Evolutionary conservation across 2,329 filamentous ascomycete species (phyloP), one percentile per base, ranked within the genome.

Genomic region (Botrytis deweyae): DNA sequence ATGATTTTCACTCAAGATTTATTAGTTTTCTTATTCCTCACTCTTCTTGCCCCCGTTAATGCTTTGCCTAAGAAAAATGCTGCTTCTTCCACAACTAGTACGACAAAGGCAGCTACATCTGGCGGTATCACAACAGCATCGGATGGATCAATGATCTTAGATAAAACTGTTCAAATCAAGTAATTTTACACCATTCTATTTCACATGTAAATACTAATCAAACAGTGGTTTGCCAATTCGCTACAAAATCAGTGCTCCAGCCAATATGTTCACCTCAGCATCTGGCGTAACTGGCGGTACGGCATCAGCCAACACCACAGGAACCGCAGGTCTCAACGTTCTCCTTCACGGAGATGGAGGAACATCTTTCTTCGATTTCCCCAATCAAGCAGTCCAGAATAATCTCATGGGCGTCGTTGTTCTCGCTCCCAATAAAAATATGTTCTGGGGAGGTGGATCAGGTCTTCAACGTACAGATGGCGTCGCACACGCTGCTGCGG

Each of bases 361-460:
- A 10, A 86, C 88, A 77, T 88, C 86, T 20, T 77, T 94, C 91
- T 80, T 98, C 94, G n/a, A 98, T 86, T 64, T 98, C 88, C 75
- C 87, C 89, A 82, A 94, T 92, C 49, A 97, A 84, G 6, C 92
- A 89, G 77, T 97, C 91, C 14, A 97, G 86, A 59, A 93, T 86
- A 76, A 92, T 88, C 76, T 91, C 89, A 82, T 97, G 93, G 61
- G 97, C 90, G 72, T 95, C 89, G 52, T 93, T 83, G 77, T 95
- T 89, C 0, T 89, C 20, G 86, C 88, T 0, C 88, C 88, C 9
- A 84, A 88, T 79, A 79, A 82, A 72, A 85, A 87, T 75, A 84
- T 87, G 49, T 88, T 89, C 83, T 90, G 88, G 88, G 88, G 88
- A 72, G 87, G 87, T 66, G 86, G 86, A 65, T 74, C 81, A 3